Evolutionary conservation across 768 basidiomycete species (phyloP).

Genomic region (Daedaleopsis sinensis): DNA sequence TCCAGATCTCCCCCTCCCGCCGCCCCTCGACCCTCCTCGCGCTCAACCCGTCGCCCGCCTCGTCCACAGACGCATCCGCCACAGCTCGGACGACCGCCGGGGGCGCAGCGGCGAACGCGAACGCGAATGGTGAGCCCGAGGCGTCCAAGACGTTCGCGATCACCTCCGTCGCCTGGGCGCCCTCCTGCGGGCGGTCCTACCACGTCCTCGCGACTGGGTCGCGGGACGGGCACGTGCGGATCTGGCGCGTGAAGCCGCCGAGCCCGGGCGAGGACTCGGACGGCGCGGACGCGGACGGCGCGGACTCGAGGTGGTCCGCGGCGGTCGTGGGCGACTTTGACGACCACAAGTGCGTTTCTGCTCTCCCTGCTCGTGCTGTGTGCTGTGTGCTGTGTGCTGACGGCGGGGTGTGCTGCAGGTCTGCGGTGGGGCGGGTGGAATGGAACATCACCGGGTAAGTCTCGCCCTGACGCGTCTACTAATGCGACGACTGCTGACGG

Average conservation of each 20-base stretch:
- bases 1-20: slow-evolving; percentile 70
- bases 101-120: slow-evolving; percentile 21
- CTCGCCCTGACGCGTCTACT: slow-evolving; percentile 3
- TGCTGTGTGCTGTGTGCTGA: not conserved
- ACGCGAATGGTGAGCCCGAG: slow-evolving; percentile 32
- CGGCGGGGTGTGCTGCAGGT: not conserved
- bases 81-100: slow-evolving; percentile 36
- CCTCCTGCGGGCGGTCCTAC: slow-evolving; percentile 90
- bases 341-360: slow-evolving; percentile 68
- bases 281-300: slow-evolving; percentile 43
- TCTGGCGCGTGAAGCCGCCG: slow-evolving; percentile 82
- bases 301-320: slow-evolving; percentile 65
- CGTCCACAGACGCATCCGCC: no score
- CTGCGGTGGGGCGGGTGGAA: slow-evolving; percentile 77
- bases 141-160: slow-evolving; percentile 60
- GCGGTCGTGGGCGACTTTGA: slow-evolving; percentile 84
- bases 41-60: slow-evolving; percentile 44
- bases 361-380: not conserved
- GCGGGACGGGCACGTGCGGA: slow-evolving; percentile 85
- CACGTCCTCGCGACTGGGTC: slow-evolving; percentile 92
- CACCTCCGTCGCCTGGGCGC: slow-evolving; percentile 90
- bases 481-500: not conserved
- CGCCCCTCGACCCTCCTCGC: slow-evolving; percentile 66
- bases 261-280: slow-evolving; percentile 32
- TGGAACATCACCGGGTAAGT: slow-evolving; percentile 89